Base-by-base conservation (phyloP, 768 basidiomycete species). In the Cystobasidium tubakii region DNA sequence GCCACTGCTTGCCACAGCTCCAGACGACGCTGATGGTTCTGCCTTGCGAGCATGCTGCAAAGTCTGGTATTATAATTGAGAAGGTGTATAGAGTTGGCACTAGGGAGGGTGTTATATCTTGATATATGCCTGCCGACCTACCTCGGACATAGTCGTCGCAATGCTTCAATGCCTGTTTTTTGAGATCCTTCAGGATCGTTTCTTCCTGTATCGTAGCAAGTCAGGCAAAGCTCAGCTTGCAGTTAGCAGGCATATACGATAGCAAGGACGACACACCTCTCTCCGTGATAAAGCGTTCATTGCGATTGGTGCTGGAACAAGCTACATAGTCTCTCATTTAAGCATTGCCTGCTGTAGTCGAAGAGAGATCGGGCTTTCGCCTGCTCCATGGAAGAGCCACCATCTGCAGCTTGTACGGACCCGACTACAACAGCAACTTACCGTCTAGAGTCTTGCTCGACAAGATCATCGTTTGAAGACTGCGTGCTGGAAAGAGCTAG, bases 271-370 rank as follows among this genome's bases (percentile, higher is more conserved):
- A 31, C 66, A 12, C 29, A 73, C 73, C 82, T 93, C 91, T 62
- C 91, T 85, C 71, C 90, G 86, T 43, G 91, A 93, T 36, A 93
- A 86, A 50, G 90, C 85, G 81, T 91, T 87, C 91, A 92, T 92
- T 29, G 39, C 10, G 34, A 27, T 39, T 27, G 43, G 43, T 12
- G 39, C 4, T 27, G 13, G 21, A 2, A 21, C 57, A 60, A 34
- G 7, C 6, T 6, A 39, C 15, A 6, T 15, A 39, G 15, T 15
- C 6, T 6, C 57, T 15, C 29, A 60, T 17, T 23, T 60, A 9
- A 15, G 33, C 63, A 7, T n/a, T n/a, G n/a, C n/a, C n/a, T n/a
- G 7, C 21, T 27, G 13, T 3, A 34, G 34, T 39, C 31, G 63
- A 39, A 15, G 39, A 39, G 39, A 39, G 57, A 60, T 60, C 57